phyloP scores from a whole-genome alignment of 768 basidiomycete genomes.

The Vararia minispora region DNA sequence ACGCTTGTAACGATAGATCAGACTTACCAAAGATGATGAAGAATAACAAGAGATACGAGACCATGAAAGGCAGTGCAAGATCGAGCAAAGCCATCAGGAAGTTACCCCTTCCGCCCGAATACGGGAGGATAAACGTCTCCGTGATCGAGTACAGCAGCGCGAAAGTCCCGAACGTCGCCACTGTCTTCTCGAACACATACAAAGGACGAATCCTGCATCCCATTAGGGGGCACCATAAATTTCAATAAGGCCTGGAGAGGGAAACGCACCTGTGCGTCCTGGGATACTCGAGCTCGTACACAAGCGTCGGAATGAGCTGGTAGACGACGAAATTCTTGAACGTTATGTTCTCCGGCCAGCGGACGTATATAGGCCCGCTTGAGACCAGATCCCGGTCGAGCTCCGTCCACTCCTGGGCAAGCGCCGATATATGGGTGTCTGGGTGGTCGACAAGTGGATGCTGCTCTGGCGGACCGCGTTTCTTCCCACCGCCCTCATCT shows the following conservation, averaged over 20 bases:
- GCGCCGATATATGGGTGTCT: slow-evolving; percentile 44
- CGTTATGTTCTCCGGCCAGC: slow-evolving; percentile 81
- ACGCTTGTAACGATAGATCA: not conserved
- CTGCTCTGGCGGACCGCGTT: slow-evolving; percentile 16
- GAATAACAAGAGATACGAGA: slow-evolving; percentile 80
- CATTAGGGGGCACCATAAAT: not conserved
- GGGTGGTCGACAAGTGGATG: slow-evolving; percentile 59
- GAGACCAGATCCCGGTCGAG: slow-evolving; percentile 68
- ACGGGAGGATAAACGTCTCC: slow-evolving; percentile 88
- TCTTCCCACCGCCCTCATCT: slow-evolving; percentile 6
- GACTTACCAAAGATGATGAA: slow-evolving; percentile 72
- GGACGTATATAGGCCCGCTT: slow-evolving; percentile 51
- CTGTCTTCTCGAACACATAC: slow-evolving; percentile 57
- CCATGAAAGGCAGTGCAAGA: slow-evolving; percentile 87
- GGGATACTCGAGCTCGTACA: slow-evolving; percentile 96
- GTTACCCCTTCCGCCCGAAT: no score
- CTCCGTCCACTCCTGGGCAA: slow-evolving; percentile 70
- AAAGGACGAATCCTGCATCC: slow-evolving; percentile 52
- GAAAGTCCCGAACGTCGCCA: slow-evolving; percentile 94
- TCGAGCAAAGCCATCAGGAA: slow-evolving; percentile 73
- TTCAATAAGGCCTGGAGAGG: not conserved
- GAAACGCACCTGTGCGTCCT: slow-evolving; percentile 65
- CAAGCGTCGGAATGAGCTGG: slow-evolving; percentile 81
- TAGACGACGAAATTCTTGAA: slow-evolving; percentile 77
- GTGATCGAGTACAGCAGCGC: slow-evolving; percentile 88